Evolutionary conservation across 2,329 filamentous ascomycete genomes (phyloP), one percentile per base, ranked within the genome.

Genomic region (Colletotrichum viniferum): DNA sequence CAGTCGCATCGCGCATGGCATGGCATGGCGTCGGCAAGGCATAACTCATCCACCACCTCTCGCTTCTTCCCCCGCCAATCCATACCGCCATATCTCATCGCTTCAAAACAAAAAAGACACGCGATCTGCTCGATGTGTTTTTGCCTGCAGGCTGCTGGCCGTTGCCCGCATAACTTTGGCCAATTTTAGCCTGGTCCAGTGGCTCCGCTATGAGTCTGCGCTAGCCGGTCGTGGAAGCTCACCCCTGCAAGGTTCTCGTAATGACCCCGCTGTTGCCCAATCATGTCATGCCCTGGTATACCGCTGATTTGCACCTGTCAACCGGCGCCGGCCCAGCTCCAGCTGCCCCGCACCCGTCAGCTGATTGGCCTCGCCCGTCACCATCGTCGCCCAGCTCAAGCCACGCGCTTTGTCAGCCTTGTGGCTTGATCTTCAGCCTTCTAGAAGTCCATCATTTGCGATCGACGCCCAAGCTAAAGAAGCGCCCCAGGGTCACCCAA

Each of bases 391-490:
- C 36, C 12, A 26, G 6, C 24, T 21, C 63, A 60, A 69, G 73
- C 69, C 74, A 76, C 74, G 14, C 14, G 67, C 34, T 73, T 69
- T 73, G 76, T 76, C 76, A 76, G 26, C 63, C 24, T 48, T 62
- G 73, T 76, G 73, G 76, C 76, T 76, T 66, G 64, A 26, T 74
- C 60, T 36, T 73, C 60, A 30, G 69, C 75, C 32, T 77, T 76
- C 75, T 69, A 67, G 73, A 76, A 77, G 60, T 56, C 24, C 32
- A 28, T 64, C 68, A 32, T 58, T 72, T 58, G 34, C 56, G 56
- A 73, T 73, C 62, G 69, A 26, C 38, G 13, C 55, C 24, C 4
- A 30, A 74, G 55, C 73, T 63, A 43, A 72, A 58, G 30, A 62
- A 32, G 43, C 14, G 43, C 52, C 55, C 62, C 26, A 66, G 21